Evolutionary conservation across 1,284 basidiomycete genomes (phyloP).

Genomic region (Puccinia triticina): DNA sequence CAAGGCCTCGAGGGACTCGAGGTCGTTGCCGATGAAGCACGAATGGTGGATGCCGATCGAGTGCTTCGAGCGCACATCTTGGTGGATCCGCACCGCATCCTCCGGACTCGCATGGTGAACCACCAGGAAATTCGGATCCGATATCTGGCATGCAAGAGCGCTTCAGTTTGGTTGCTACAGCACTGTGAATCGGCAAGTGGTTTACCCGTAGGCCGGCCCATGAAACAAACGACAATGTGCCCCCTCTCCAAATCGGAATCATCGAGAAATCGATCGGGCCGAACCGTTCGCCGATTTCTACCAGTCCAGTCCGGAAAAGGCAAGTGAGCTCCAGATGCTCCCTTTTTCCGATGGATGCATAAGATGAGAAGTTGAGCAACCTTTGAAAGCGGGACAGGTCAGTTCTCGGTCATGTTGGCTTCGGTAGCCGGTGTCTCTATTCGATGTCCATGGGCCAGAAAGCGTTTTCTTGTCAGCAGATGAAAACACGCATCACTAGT

Average conservation of each 20-base stretch:
- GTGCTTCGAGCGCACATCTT: slow-evolving; percentile 55
- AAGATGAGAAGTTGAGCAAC: background rate
- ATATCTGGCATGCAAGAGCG: slow-evolving; percentile 51
- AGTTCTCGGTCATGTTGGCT: slow-evolving; percentile 51
- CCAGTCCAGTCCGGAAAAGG: background rate
- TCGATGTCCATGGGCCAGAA: background rate
- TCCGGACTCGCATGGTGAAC: slow-evolving; percentile 56
- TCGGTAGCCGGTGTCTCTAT: slow-evolving; percentile 58
- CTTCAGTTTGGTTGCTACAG: no score
- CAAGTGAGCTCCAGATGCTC: background rate
- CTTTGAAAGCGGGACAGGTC: slow-evolving; percentile 57
- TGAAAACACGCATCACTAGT: background rate
- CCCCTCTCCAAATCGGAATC: slow-evolving; percentile 58
- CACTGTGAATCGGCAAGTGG: no score
- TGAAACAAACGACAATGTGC: slow-evolving; percentile 55
- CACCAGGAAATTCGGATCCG: slow-evolving; percentile 55
- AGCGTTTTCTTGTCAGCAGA: background rate
- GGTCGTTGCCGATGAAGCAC: slow-evolving; percentile 27
- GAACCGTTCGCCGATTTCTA: slow-evolving; percentile 55
- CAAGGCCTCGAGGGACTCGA: slow-evolving; percentile 29
- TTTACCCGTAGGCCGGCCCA: slow-evolving; percentile 54
- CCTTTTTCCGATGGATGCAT: background rate
- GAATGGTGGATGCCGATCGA: slow-evolving; percentile 53
- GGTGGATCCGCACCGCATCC: slow-evolving; percentile 57
- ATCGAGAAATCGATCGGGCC: slow-evolving; percentile 58